These are phyloP conservation scores for Thelonectria rubi DNA, from an alignment of 2,329 filamentous ascomycete species.

Conservation along the genomic window DNA sequence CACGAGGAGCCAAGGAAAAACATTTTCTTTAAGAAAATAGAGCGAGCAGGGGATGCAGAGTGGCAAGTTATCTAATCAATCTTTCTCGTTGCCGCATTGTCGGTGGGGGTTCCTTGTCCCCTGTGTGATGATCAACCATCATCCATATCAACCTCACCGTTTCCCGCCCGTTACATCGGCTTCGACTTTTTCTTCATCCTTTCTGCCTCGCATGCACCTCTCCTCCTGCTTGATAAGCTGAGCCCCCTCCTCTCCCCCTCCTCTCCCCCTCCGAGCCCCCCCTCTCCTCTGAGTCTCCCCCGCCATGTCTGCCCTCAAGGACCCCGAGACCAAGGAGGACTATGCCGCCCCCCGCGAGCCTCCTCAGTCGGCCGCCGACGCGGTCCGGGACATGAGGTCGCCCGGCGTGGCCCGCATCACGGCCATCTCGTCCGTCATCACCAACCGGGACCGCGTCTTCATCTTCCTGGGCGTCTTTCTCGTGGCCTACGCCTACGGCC, in stretches of 20 bases:
- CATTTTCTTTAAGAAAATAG: background rate
- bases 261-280: no score
- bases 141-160: conserved; percentile 2
- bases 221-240: no score
- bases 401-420: conserved; percentile 69
- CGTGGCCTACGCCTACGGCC: conserved; percentile 70
- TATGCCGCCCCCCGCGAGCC: background rate
- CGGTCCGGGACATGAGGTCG: conserved; percentile 48
- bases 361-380: conserved; percentile 34
- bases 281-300: background rate
- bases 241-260: no score
- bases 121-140: background rate
- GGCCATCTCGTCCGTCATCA: conserved; percentile 63
- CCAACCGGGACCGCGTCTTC: conserved; percentile 59
- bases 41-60: background rate
- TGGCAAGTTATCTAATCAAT: conserved; percentile 25
- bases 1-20: background rate
- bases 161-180: no score
- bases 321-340: conserved; percentile 7
- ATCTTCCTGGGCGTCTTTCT: conserved; percentile 71
- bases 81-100: no score
- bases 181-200: no score
- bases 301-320: conserved; percentile 15
- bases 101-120: background rate
- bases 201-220: no score